Percentiles rank a stretch among this genome's conserved stretches.
These are phyloP conservation scores for Lentinula detonsa DNA, from an alignment of 768 basidiomycete species.

Conservation along the genomic window DNA sequence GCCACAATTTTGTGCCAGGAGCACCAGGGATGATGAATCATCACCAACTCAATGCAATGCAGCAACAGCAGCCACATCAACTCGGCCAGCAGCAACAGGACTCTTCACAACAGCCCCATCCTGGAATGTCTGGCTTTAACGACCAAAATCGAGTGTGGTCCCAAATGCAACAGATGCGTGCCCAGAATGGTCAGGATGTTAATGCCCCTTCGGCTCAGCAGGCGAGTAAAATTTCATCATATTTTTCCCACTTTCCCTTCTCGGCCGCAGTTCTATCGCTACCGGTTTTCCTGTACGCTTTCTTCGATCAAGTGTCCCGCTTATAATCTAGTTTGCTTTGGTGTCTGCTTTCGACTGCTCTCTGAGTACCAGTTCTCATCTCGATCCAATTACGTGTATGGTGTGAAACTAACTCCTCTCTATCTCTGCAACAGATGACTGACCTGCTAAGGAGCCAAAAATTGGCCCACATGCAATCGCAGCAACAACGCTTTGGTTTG, in stretches of 20 bases:
- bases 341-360: not conserved
- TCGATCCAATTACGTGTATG: constrained; percentile 12
- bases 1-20: constrained; percentile 40
- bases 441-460: constrained; percentile 37
- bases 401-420: constrained; percentile 20
- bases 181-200: constrained; percentile 35
- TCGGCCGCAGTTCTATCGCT: not conserved
- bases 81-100: constrained; percentile 36
- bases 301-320: not conserved
- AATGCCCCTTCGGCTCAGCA: constrained; percentile 34
- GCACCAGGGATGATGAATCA: constrained; percentile 30
- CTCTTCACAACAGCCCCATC: constrained; percentile 25
- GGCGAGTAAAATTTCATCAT: constrained; percentile 29
- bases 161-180: constrained; percentile 43
- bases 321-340: not conserved
- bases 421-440: constrained; percentile 30
- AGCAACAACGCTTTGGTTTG: constrained; percentile 38
- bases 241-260: constrained; percentile 10
- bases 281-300: not conserved
- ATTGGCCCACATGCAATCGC: constrained; percentile 32
- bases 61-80: constrained; percentile 37
- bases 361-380: not conserved
- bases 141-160: constrained; percentile 56
- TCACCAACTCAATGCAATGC: constrained; percentile 31
- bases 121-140: constrained; percentile 36